Evolutionary conservation across 2,329 filamentous ascomycete genomes (phyloP).

Genomic region (Phaeosphaeria sp.): DNA sequence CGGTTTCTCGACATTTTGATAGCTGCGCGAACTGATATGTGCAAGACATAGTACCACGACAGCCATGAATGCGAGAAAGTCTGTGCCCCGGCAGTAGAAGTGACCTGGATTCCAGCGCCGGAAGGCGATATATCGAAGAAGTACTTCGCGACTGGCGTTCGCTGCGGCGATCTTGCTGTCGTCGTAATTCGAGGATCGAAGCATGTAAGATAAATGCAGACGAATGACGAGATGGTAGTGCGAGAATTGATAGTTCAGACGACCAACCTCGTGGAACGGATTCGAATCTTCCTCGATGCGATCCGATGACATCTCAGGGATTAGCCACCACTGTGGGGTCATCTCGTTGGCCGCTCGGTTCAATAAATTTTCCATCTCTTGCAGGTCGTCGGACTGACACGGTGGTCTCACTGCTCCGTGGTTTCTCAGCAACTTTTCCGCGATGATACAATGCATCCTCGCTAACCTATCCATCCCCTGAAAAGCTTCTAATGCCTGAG

Average conservation of each 20-base stretch:
- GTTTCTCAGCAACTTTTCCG: conserved; percentile 47
- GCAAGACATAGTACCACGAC: conserved; percentile 24
- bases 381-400: conserved; percentile 11
- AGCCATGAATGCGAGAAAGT: conserved; percentile 25
- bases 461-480: conserved; percentile 41
- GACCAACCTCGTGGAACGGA: conserved; percentile 10
- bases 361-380: conserved; percentile 28
- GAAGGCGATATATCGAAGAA: conserved; percentile 19
- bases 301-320: conserved; percentile 11
- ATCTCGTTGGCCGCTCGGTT: conserved; percentile 19
- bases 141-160: conserved; percentile 22
- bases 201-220: conserved; percentile 26
- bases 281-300: neutral
- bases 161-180: conserved; percentile 23
- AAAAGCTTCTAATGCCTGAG: conserved; percentile 14
- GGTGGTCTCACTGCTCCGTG: no score
- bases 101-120: conserved; percentile 10
- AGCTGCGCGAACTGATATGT: conserved; percentile 12
- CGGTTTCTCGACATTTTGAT: conserved; percentile 6
- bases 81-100: conserved; percentile 21
- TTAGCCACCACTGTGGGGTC: conserved; percentile 31
- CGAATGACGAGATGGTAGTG: conserved; percentile 22
- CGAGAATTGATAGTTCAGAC: conserved; percentile 18
- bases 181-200: conserved; percentile 15
- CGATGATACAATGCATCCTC: conserved; percentile 40